Base-by-base conservation (phyloP, 495 filamentous ascomycete genomes). In the Neurospora discreta region DNA sequence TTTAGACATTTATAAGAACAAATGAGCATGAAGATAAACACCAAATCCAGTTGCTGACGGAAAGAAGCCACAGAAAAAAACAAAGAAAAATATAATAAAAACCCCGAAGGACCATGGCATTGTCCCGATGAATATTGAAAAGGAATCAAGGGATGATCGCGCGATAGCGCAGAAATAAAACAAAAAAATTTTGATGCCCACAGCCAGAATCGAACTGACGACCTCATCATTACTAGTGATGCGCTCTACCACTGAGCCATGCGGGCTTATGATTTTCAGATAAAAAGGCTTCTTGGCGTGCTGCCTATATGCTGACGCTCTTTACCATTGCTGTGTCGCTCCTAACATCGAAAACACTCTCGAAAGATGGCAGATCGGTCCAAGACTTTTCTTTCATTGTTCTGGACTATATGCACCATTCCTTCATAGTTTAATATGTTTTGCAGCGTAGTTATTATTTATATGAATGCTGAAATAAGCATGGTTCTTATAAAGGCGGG, bases 191-290 rank as follows among this genome's bases (percentile, higher is more conserved):
- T 43, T 18, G 6, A 68, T 74, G 73, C 74, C 74, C 74, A 73
- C 71, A 73, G 67, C 74, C 74, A 75, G 74, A 75, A 75, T 75
- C 72, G 74, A 75, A 75, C 74, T 75, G 69, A 69, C 69, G 74
- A 75, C 74, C 74, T 75, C 52, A 68, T 75, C 74, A 75, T 75
- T 75, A 75, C 74, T 75, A 75, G 74, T 75, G 74, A 75, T 68
- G 52, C 74, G 74, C 74, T 75, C 74, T 75, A 75, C 74, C 74
- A 75, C 74, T 75, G 74, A 75, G 74, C 74, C 72, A 75, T 73
- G 70, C 72, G 74, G 74, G 74, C 74, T 71, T 39, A 20, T 38
- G 15, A 65, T 65, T 65, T 5, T 65, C 6, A 1, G 13, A 65
- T 65, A 15, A 18, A 33, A 65, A 26, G 1, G 7, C 1, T 6